Evolutionary conservation across 495 filamentous ascomycete genomes (phyloP).

Genomic region (Aspergillus ostianus): DNA sequence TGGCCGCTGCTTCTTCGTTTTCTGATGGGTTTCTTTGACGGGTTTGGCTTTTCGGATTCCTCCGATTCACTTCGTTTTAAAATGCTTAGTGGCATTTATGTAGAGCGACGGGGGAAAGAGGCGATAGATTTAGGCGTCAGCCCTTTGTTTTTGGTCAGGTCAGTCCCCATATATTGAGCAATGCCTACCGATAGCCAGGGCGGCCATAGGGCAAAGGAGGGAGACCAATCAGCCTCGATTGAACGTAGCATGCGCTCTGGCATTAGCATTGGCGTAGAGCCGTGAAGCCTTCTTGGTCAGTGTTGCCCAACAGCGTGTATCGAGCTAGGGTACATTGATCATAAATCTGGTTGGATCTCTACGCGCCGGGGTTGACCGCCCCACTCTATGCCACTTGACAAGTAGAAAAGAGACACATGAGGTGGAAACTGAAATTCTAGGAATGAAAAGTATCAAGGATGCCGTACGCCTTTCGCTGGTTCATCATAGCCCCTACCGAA

Average conservation of each 20-base stretch:
- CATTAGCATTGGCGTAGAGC: background rate
- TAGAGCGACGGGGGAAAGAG: too few relatives aligned
- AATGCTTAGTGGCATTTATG: background rate
- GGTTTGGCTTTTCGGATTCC: too few relatives aligned
- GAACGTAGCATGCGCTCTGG: background rate
- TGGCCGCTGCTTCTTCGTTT: too few relatives aligned
- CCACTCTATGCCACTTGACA: background rate
- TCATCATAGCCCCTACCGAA: too few relatives aligned
- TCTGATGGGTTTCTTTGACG: too few relatives aligned
- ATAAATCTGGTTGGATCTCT: background rate
- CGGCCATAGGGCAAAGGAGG: background rate
- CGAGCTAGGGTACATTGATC: background rate
- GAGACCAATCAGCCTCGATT: background rate
- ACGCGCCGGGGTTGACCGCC: too few relatives aligned
- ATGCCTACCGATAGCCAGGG: background rate
- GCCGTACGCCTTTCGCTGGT: too few relatives aligned
- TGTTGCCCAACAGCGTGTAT: background rate
- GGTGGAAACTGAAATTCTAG: too few relatives aligned
- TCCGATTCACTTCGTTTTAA: background rate
- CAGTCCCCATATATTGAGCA: background rate
- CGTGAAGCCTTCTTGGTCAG: background rate
- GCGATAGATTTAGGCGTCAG: too few relatives aligned
- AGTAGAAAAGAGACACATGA: too few relatives aligned
- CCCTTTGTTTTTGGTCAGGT: too few relatives aligned
- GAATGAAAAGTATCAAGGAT: too few relatives aligned